A percentile compares a stretch with the other conserved stretches of the same genome.
Conservation (phyloP, 208 protist genomes). For the Spironucleus salmonicida region DNA sequence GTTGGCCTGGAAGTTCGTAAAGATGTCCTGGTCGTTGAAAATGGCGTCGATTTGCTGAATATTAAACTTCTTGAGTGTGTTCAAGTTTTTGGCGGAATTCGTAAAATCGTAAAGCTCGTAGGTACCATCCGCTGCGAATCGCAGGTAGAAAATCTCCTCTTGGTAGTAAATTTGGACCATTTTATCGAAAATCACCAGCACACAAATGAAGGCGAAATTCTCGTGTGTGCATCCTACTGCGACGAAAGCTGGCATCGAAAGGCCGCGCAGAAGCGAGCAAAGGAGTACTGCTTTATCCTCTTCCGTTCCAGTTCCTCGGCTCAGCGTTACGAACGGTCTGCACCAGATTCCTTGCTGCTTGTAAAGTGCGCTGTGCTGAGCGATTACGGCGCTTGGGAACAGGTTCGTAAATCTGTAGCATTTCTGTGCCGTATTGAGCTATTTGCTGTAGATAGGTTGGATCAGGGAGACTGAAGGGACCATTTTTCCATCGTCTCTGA, state of each 20-base stretch:
- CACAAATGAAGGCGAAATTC: neutral
- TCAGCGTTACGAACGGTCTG: neutral
- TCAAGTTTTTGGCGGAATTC: neutral
- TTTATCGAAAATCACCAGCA: neutral
- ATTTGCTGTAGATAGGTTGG: neutral
- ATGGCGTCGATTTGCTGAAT: neutral
- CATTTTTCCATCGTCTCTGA: constrained; percentile 1
- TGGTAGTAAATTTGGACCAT: neutral
- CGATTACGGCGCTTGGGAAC: neutral
- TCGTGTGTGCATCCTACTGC: neutral
- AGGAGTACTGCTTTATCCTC: constrained; percentile 26
- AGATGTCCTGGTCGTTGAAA: neutral
- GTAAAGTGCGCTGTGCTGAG: neutral
- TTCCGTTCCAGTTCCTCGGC: neutral
- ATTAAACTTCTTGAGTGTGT: neutral
- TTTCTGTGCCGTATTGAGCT: neutral
- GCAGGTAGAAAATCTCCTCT: neutral
- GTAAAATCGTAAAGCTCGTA: neutral
- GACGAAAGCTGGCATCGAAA: constrained; percentile 21
- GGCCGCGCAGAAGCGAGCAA: neutral
- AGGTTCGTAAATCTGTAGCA: neutral
- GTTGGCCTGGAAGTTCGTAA: neutral
- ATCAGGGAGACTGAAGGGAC: constrained; percentile 4
- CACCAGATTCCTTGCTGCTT: constrained; percentile 4
- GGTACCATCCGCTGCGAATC: neutral